Percentiles rank a stretch among this genome's conserved stretches.
phyloP scores from a whole-genome alignment of 2,329 filamentous ascomycete species.

The Ophiobolus disseminans region DNA sequence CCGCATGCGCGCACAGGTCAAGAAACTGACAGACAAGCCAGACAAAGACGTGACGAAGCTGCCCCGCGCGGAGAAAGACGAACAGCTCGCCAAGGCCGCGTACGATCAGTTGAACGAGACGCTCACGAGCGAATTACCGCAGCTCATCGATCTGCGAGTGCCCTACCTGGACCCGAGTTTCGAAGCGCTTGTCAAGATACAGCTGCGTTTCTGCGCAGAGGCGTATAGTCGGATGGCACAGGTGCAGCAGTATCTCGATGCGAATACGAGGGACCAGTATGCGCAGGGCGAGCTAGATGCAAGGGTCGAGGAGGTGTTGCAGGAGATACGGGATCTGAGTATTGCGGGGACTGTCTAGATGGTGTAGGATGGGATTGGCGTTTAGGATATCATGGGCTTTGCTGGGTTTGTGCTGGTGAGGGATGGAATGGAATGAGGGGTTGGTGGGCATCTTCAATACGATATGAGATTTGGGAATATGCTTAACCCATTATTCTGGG shows the following conservation, averaged over 20 bases:
- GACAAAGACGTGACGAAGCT: slow-evolving; percentile 98
- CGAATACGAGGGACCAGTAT: slow-evolving; percentile 94
- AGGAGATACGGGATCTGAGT: slow-evolving; percentile 95
- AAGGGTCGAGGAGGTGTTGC: slow-evolving; percentile 91
- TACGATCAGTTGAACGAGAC: slow-evolving; percentile 99
- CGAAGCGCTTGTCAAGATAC: slow-evolving; percentile 98
- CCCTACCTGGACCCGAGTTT: slow-evolving; percentile 97
- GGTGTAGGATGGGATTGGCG: neutral
- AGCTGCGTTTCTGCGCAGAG: slow-evolving; percentile 95
- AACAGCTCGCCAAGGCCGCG: slow-evolving; percentile 88
- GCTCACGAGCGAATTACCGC: slow-evolving; percentile 87
- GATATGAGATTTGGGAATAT: no score
- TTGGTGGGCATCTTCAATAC: no score
- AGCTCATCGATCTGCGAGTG: slow-evolving; percentile 94
- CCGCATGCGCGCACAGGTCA: slow-evolving; percentile 91
- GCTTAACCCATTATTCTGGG: no score
- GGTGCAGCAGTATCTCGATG: slow-evolving; percentile 97
- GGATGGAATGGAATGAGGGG: no score
- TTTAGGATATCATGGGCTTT: no score
- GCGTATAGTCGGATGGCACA: slow-evolving; percentile 98
- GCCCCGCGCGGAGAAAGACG: slow-evolving; percentile 93
- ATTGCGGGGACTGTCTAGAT: slow-evolving; percentile 74
- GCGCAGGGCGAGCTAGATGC: slow-evolving; percentile 90
- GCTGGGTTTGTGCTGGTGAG: no score
- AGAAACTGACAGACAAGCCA: slow-evolving; percentile 95